Base-by-base conservation (phyloP, 2,329 filamentous ascomycete genomes). In the Colletotrichum australisinense region DNA sequence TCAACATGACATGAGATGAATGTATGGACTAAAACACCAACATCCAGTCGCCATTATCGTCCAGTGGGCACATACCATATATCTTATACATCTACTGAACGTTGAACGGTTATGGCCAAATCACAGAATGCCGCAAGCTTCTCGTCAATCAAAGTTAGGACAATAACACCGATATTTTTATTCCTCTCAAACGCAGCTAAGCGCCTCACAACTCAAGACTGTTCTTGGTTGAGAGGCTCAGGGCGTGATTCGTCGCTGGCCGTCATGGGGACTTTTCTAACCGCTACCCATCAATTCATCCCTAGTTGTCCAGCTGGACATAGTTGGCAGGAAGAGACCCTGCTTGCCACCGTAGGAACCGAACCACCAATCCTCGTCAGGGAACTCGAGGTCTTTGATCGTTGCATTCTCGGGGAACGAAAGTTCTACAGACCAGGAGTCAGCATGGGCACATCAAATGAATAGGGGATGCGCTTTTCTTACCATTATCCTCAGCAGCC, bases 291-390 rank as follows among this genome's bases (percentile, higher is more conserved):
- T 62, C 62, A 53, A 59, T 19, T 19, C 32, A 49, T 42, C 24
- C 64, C 76, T 76, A 83, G 75, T 80, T 75, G 77, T 90, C 83
- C 67, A 92, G 83, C 81, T 92, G 85, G 75, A 93, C 92, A 77
- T 93, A 93, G 81, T 93, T 93, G 80, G 91, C 89, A 14, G 92
- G 90, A 99, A 99, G 58, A 99, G 88, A 74, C 97, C 97, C 35
- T 90, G 89, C 71, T 92, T 89, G 63, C 95, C 95, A 30, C 92
- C 88, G 83, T 93, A 97, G 79, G 94, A 91, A 72, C 97, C 97
- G 78, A 96, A 93, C 97, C 97, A 99, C 97, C 97, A 99, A 81
- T 99, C 97, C 76, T 98, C 96, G 79, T 98, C 97, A 2, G 97
- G 97, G 84, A 98, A 98, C 86, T 98, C 94, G 76, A 99, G 86